These are phyloP conservation scores for Viridothelium virens DNA, from an alignment of 495 filamentous ascomycete species.

Conservation along the genomic window DNA sequence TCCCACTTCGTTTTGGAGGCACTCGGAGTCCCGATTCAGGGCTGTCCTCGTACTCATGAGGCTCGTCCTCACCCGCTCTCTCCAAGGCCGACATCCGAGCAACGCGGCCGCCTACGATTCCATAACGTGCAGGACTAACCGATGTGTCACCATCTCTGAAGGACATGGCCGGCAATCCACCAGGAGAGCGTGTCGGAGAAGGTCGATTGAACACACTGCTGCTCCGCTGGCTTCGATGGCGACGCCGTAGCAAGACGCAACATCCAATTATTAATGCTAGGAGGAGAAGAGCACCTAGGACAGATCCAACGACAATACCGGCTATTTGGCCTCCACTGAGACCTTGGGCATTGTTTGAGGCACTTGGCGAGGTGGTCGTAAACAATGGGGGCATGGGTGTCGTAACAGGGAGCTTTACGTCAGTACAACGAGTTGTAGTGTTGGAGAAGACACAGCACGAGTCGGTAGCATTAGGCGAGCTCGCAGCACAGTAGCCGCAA, in stretches of 20 bases:
- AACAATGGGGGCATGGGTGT: slow-evolving; percentile 40
- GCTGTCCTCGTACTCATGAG: slow-evolving; percentile 55
- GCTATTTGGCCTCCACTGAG: slow-evolving; percentile 82
- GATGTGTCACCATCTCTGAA: slow-evolving; percentile 27
- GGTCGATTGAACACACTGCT: slow-evolving; percentile 74
- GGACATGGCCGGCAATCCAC: slow-evolving; percentile 27
- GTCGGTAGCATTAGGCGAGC: slow-evolving; percentile 83
- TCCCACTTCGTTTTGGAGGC: slow-evolving; percentile 72
- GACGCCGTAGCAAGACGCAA: slow-evolving; percentile 44
- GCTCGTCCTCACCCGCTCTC: slow-evolving; percentile 32
- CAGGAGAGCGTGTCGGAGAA: slow-evolving; percentile 53
- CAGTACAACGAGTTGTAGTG: slow-evolving; percentile 57
- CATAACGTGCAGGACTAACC: slow-evolving; percentile 3
- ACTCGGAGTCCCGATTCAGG: slow-evolving; percentile 56
- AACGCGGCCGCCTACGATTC: slow-evolving; percentile 68
- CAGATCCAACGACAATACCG: slow-evolving; percentile 76
- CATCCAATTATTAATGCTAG: slow-evolving; percentile 55
- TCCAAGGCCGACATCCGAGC: slow-evolving; percentile 94
- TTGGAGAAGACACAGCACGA: slow-evolving; percentile 87
- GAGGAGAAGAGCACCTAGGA: slow-evolving; percentile 63
- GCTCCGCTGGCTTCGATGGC: slow-evolving; percentile 51
- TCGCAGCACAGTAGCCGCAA: slow-evolving; percentile 75
- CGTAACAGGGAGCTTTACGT: slow-evolving; percentile 66
- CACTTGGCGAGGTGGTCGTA: slow-evolving; percentile 35
- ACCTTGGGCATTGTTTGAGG: slow-evolving; percentile 37